phyloP scores from a whole-genome alignment of 257 asterid species.

The Rhazya stricta region DNA sequence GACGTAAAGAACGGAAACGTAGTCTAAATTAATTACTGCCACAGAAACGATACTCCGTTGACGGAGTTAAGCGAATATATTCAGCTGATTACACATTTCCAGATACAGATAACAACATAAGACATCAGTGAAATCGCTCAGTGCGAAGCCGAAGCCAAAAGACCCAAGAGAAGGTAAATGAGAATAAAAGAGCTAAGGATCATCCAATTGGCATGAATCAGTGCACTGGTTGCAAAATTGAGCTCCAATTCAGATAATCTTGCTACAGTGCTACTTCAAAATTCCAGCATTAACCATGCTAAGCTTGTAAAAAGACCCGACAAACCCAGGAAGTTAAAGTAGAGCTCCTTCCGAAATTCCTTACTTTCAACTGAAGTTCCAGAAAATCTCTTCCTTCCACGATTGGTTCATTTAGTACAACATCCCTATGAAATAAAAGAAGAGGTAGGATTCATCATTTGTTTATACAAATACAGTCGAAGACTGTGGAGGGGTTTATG shows the following conservation, averaged over 20 bases:
- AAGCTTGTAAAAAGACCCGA: slow-evolving; percentile 26
- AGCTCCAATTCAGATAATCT: slow-evolving; percentile 1
- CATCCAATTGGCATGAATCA: neutral
- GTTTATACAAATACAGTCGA: neutral
- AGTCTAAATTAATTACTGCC: neutral
- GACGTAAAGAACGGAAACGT: neutral
- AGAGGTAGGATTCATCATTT: neutral
- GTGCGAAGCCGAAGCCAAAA: neutral
- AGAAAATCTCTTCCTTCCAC: slow-evolving; percentile 46
- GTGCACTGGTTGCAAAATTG: neutral
- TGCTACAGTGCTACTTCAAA: neutral
- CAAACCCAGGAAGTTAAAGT: slow-evolving; percentile 21
- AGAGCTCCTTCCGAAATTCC: slow-evolving; percentile 31
- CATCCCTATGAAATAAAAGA: neutral
- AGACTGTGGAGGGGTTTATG: neutral
- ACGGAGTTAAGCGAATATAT: neutral
- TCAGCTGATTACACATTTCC: neutral
- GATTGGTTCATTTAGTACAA: neutral
- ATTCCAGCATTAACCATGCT: slow-evolving; percentile 8
- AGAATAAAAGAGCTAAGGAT: neutral
- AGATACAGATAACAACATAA: too few relatives aligned
- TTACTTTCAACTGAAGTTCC: slow-evolving; percentile 46
- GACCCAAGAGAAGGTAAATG: neutral
- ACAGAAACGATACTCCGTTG: neutral
- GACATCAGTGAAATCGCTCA: neutral